Percentiles rank a stretch among this genome's conserved stretches.
phyloP scores from a whole-genome alignment of 257 asterid species.

The Capsicum pubescens region DNA sequence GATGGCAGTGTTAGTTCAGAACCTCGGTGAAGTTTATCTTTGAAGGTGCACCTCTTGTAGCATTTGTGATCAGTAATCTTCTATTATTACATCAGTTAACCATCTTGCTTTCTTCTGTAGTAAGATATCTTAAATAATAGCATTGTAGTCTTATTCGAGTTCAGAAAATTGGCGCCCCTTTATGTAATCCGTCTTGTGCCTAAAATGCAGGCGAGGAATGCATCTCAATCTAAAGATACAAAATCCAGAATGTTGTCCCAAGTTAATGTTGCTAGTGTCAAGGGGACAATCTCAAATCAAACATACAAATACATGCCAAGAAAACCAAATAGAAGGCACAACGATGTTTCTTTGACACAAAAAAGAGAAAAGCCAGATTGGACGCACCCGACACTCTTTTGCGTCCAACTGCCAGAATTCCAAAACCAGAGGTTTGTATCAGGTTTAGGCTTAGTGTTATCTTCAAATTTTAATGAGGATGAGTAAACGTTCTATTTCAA shows the following conservation, averaged over 20 bases:
- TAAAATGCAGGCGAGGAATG: constrained; percentile 47
- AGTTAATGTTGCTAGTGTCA: constrained; percentile 39
- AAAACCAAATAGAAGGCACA: constrained; percentile 43
- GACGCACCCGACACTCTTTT: constrained; percentile 40
- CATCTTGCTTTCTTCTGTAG: not conserved
- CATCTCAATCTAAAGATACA: constrained; percentile 36
- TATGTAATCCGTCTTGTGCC: not conserved
- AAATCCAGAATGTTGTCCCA: constrained; percentile 41
- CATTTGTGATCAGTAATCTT: not conserved
- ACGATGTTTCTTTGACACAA: constrained; percentile 35
- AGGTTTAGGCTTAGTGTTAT: not conserved
- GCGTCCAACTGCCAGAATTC: constrained; percentile 35
- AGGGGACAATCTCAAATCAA: constrained; percentile 38
- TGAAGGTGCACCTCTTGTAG: constrained; percentile 46
- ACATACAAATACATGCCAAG: constrained; percentile 38
- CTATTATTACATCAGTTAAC: not conserved
- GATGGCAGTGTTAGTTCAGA: constrained; percentile 31
- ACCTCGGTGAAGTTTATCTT: constrained; percentile 28
- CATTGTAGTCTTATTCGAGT: not conserved
- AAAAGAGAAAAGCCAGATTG: constrained; percentile 41
- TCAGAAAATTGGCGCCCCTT: not conserved
- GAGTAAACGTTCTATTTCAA: not conserved
- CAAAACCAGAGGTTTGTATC: constrained; percentile 52
- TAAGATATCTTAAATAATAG: not conserved
- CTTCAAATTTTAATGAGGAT: not conserved